Percentiles rank a stretch among this genome's conserved stretches.
Conservation (phyloP, 1,139 yeast species). For the Blastobotrys petasosporus region DNA sequence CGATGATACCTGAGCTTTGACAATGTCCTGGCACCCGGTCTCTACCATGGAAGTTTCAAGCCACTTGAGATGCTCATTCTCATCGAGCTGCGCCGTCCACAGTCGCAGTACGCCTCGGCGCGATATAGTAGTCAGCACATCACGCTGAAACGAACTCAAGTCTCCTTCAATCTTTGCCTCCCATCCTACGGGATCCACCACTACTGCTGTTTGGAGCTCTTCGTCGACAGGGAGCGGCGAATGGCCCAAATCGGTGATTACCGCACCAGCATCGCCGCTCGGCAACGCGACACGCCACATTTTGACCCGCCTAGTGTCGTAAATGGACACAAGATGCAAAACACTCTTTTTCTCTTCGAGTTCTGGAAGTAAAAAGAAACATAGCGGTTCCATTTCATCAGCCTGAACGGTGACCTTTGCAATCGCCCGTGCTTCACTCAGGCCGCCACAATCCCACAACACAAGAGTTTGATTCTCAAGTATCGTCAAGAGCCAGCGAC, state of each 20-base stretch:
- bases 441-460: slow-evolving; percentile 56
- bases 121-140: slow-evolving; percentile 55
- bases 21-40: slow-evolving; percentile 51
- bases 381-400: slow-evolving; percentile 30
- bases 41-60: slow-evolving; percentile 41
- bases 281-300: slow-evolving; percentile 16
- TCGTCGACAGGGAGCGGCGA: slow-evolving; percentile 24
- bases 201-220: slow-evolving; percentile 44
- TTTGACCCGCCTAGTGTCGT: slow-evolving; percentile 18
- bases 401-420: slow-evolving; percentile 11
- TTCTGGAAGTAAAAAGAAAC: slow-evolving; percentile 47
- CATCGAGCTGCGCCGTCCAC: slow-evolving; percentile 39
- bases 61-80: slow-evolving; percentile 41
- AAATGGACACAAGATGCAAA: slow-evolving; percentile 44
- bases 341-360: slow-evolving; percentile 25
- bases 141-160: slow-evolving; percentile 39
- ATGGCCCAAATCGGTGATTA: slow-evolving; percentile 20
- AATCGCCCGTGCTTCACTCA: slow-evolving; percentile 23
- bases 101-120: slow-evolving; percentile 49
- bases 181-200: slow-evolving; percentile 66
- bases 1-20: slow-evolving; percentile 64
- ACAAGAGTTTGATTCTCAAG: slow-evolving; percentile 40
- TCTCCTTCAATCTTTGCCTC: slow-evolving; percentile 34
- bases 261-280: slow-evolving; percentile 5
- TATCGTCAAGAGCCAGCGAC: slow-evolving; percentile 45